These are phyloP conservation scores for Persicaria maculosa DNA, from an alignment of 148 eudicot species.

Conservation along the genomic window DNA sequence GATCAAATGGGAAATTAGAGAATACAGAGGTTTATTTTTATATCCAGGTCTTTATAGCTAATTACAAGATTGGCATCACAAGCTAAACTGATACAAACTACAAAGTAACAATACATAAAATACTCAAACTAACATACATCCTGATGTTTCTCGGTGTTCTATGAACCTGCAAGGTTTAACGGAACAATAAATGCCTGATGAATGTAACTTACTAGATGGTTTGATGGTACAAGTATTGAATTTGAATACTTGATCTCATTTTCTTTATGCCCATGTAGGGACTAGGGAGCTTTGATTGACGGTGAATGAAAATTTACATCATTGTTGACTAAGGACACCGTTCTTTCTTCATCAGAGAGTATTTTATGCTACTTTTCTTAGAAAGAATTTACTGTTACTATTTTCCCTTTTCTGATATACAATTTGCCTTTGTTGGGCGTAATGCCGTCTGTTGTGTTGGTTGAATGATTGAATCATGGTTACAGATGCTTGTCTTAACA, in stretches of 20 bases:
- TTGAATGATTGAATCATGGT: slow-evolving; percentile 14
- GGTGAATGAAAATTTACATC: neutral
- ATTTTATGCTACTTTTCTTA: neutral
- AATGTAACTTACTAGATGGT: neutral
- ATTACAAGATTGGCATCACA: neutral
- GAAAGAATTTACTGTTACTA: neutral
- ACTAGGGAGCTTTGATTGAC: neutral
- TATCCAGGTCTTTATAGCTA: neutral
- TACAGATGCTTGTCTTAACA: slow-evolving; percentile 69
- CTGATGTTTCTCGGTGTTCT: neutral
- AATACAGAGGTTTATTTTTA: neutral
- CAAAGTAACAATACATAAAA: neutral
- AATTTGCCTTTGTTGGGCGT: neutral
- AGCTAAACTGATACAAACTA: neutral
- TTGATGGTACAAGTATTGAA: neutral
- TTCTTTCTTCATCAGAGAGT: neutral
- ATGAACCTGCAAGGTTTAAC: neutral
- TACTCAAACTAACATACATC: neutral
- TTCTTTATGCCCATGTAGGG: neutral
- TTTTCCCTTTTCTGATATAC: neutral
- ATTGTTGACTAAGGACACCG: neutral
- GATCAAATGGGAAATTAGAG: neutral
- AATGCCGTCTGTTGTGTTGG: neutral
- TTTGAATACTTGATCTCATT: neutral
- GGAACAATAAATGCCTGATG: neutral